A percentile compares a stretch with the other conserved stretches of the same genome.
phyloP scores from a whole-genome alignment of 352 stramenopile species.

The Thraustochytrium striatum region DNA sequence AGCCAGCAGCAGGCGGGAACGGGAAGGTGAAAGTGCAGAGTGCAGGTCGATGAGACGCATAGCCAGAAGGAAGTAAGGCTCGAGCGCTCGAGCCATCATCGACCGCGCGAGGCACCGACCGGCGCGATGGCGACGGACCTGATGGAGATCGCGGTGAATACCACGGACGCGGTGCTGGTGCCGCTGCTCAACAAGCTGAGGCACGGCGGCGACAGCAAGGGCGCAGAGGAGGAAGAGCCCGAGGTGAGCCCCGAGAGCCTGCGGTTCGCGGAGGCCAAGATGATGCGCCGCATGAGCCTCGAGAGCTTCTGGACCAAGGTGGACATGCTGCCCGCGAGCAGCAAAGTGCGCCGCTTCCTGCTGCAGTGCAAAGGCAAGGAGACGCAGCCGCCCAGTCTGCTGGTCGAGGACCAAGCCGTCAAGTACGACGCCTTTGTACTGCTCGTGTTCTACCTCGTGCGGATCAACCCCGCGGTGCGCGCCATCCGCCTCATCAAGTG shows the following conservation, averaged over 20 bases:
- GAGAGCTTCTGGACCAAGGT: background rate
- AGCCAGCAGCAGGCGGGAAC: background rate
- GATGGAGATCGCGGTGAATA: background rate
- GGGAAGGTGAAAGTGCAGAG: no score
- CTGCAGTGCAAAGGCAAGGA: no score
- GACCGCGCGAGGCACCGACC: no score
- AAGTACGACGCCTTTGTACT: background rate
- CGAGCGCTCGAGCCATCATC: no score
- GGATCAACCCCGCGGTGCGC: background rate
- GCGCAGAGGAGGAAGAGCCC: background rate
- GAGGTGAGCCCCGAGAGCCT: background rate
- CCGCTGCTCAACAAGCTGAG: background rate
- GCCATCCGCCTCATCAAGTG: background rate
- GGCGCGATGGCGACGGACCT: conserved; percentile 4
- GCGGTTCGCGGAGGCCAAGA: background rate
- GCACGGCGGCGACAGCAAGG: background rate
- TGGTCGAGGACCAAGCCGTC: background rate
- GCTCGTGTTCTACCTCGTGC: conserved; percentile 19
- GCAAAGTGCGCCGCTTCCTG: no score
- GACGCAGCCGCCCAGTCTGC: background rate
- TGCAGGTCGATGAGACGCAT: no score
- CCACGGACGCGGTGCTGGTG: background rate
- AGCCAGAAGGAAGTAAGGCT: no score
- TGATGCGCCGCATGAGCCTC: background rate
- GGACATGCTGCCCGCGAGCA: background rate